phyloP scores from a whole-genome alignment of 192 early-diverging fungal genomes.

The Jimgerdemannia lactiflua region DNA sequence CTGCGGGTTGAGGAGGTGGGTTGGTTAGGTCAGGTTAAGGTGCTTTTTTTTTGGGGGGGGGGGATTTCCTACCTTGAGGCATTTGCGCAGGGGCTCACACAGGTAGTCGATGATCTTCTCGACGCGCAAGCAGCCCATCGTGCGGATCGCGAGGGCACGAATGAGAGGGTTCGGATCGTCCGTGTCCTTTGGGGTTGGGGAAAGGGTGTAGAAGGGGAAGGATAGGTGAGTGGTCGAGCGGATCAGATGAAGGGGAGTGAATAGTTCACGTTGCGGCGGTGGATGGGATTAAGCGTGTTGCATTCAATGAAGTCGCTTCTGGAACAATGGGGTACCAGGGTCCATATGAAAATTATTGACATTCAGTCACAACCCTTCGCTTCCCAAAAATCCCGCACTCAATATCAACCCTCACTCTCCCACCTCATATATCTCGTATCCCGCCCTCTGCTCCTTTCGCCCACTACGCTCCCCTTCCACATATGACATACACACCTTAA shows the following conservation, averaged over 20 bases:
- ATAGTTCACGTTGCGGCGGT: too few species aligned
- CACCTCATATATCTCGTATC: too few species aligned
- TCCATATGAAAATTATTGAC: neutral
- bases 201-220: neutral
- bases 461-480: neutral
- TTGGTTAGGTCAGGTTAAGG: neutral
- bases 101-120: conserved; percentile 94
- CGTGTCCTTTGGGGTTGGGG: conserved; percentile 62
- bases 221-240: too few species aligned
- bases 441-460: neutral
- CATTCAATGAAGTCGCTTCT: too few species aligned
- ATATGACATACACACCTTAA: conserved; percentile 59
- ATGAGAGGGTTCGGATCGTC: conserved; percentile 95
- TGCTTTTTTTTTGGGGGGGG: neutral
- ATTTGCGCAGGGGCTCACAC: conserved; percentile 88
- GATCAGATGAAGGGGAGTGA: too few species aligned
- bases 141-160: conserved; percentile 93
- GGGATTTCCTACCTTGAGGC: conserved; percentile 52
- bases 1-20: conserved; percentile 20
- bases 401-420: too few species aligned
- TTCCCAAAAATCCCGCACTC: too few species aligned
- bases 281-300: too few species aligned
- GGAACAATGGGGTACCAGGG: neutral
- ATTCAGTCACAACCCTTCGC: too few species aligned
- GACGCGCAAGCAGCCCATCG: conserved; percentile 97